Evolutionary conservation across 176 grass and related monocot species (phyloP).

Genomic region (Carex parvula): DNA sequence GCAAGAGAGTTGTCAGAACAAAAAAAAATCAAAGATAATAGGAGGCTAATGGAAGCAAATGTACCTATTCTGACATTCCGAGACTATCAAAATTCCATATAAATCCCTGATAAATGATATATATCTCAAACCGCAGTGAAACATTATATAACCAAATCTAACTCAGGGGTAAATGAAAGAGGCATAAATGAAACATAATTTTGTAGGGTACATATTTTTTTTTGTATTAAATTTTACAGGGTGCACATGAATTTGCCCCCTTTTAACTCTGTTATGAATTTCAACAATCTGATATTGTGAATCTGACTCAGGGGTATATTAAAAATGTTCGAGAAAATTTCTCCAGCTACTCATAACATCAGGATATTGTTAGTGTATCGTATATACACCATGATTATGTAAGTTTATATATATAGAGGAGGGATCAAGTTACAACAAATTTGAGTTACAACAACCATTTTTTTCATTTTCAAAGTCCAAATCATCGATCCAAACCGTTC

Average conservation of each 20-base stretch:
- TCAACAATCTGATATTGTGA: not conserved
- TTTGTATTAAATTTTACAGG: slow-evolving; percentile 1
- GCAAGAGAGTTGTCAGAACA: not conserved
- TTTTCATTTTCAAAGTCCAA: too few relatives aligned
- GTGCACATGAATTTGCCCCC: not conserved
- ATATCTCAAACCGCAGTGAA: not conserved
- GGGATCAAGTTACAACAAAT: too few relatives aligned
- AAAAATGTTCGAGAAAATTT: not conserved
- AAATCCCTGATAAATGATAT: not conserved
- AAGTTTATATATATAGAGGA: not conserved
- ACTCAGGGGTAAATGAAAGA: not conserved
- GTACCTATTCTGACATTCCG: not conserved
- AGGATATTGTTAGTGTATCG: not conserved
- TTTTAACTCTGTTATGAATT: not conserved
- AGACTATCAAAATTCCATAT: not conserved
- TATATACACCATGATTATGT: not conserved
- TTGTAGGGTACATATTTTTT: not conserved
- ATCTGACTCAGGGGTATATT: not conserved
- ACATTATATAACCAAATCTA: not conserved
- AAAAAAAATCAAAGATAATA: not conserved
- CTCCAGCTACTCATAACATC: not conserved
- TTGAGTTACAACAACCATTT: too few relatives aligned
- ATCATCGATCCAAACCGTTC: too few relatives aligned
- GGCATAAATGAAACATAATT: not conserved
- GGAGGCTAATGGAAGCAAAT: not conserved